Conservation (phyloP, 2,329 filamentous ascomycete species). For the Colletotrichum eremochloae region DNA sequence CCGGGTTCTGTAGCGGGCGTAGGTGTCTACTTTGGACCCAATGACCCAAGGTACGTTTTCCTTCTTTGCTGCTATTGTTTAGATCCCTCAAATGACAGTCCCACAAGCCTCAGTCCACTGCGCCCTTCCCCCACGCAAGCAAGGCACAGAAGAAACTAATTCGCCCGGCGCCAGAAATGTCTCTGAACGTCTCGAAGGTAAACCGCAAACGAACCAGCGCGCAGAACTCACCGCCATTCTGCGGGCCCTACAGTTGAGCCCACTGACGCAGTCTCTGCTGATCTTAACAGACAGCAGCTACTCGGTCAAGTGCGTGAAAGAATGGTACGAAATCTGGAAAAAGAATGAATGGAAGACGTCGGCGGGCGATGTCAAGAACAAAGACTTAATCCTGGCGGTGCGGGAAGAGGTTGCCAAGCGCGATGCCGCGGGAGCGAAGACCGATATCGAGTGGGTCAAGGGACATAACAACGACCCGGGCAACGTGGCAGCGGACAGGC, state of each 20-base stretch:
- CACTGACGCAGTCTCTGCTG: constrained; percentile 74
- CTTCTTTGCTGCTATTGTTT: not conserved
- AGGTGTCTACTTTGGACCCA: constrained; percentile 73
- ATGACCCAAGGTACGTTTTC: constrained; percentile 64
- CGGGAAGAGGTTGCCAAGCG: constrained; percentile 72
- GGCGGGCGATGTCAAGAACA: constrained; percentile 82
- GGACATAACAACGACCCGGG: constrained; percentile 81
- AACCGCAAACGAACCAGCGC: constrained; percentile 90
- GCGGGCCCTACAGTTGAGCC: constrained; percentile 83
- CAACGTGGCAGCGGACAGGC: constrained; percentile 83
- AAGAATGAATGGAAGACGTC: constrained; percentile 83
- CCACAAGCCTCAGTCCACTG: constrained; percentile 2
- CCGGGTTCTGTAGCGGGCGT: constrained; percentile 69
- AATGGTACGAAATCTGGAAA: constrained; percentile 86
- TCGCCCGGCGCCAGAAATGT: constrained; percentile 64
- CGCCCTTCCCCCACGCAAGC: not conserved
- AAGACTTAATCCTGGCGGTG: constrained; percentile 79
- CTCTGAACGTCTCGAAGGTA: constrained; percentile 80
- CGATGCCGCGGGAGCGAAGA: constrained; percentile 69
- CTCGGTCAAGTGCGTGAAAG: constrained; percentile 87
- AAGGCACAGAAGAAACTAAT: constrained; percentile 40
- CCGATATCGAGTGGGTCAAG: constrained; percentile 89
- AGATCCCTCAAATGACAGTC: not conserved
- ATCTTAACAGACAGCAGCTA: constrained; percentile 94
- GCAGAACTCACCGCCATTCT: constrained; percentile 93